A percentile compares a stretch with the other conserved stretches of the same genome.
These are phyloP conservation scores for Nakazawaea holstii DNA, from an alignment of 805 yeast genomes.

Conservation along the genomic window DNA sequence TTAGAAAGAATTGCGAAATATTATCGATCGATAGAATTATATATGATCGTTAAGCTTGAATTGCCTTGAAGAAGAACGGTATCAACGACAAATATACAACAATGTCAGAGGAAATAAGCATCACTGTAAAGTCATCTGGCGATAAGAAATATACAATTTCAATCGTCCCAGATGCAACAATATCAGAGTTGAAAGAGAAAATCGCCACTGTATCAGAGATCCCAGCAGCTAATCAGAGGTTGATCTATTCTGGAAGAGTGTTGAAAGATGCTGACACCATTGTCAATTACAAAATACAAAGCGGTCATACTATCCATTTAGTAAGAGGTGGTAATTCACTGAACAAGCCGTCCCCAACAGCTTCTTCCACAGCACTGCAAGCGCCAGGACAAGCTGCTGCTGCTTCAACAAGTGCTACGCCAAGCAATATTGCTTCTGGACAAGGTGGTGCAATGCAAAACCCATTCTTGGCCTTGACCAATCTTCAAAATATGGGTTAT, in stretches of 20 bases:
- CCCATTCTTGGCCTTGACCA: slow-evolving; percentile 87
- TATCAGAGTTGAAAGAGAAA: slow-evolving; percentile 62
- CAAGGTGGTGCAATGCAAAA: slow-evolving; percentile 66
- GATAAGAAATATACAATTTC: slow-evolving; percentile 73
- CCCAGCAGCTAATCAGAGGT: slow-evolving; percentile 75
- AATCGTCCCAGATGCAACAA: slow-evolving; percentile 48
- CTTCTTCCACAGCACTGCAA: slow-evolving; percentile 14
- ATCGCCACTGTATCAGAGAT: slow-evolving; percentile 59
- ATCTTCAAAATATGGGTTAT: slow-evolving; percentile 94
- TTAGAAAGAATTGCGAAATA: too few relatives aligned
- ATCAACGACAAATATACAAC: not conserved
- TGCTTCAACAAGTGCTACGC: slow-evolving; percentile 30
- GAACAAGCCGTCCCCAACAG: slow-evolving; percentile 23
- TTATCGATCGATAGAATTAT: too few relatives aligned
- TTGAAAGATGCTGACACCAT: slow-evolving; percentile 79
- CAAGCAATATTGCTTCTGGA: slow-evolving; percentile 83
- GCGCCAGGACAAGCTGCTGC: slow-evolving; percentile 20
- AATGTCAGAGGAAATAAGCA: slow-evolving; percentile 21
- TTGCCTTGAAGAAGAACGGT: too few relatives aligned
- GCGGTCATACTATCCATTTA: slow-evolving; percentile 83
- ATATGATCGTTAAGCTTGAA: too few relatives aligned
- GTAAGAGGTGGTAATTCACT: slow-evolving; percentile 69
- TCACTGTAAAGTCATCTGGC: slow-evolving; percentile 45
- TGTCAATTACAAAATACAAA: slow-evolving; percentile 71
- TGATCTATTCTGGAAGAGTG: slow-evolving; percentile 92